Base-by-base conservation (phyloP, 2,329 filamentous ascomycete species). In the Dactylellina cionopaga region DNA sequence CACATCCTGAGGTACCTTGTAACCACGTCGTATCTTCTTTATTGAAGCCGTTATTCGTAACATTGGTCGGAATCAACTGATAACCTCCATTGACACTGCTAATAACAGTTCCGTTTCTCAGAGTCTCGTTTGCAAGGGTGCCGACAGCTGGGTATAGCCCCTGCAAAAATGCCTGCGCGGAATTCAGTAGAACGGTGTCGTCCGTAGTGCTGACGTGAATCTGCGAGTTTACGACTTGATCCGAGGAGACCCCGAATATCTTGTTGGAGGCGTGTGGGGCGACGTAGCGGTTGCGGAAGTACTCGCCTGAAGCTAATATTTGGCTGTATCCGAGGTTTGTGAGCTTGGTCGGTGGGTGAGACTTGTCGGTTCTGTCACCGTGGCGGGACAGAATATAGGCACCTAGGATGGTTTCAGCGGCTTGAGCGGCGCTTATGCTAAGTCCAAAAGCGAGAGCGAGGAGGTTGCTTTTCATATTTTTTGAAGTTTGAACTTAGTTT, bases 331-430 rank as follows among this genome's bases (percentile, higher is more conserved):
- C 93, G 55, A 96, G 85, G 68, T 89, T 85, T 10, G 93, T 96
- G 79, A 97, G 82, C 75, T 85, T 85, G 24, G 90, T 87, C 7
- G 90, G 90, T 43, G 88, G 84, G 74, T 87, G 87, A n/a, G 87
- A 83, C 82, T 96, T 96, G 74, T 91, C 82, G 0, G 92, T 94
- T 60, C 93, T 88, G 80, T 97, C 93, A 63, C 93, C 93, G 82
- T 97, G 93, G 47, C 93, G 90, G 76, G 92, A 88, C 83, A 96
- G 96, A 81, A 96, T 88, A 81, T 93, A 95, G 44, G 89, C 88
- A 59, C 92, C 92, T 13, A 96, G 84, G 22, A 95, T 84, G 0
- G 88, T 90, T 82, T 96, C 91, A 10, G 82, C 82, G 15, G 68
- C 59, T 31, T 70, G 56, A 7, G 65, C 56, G 5, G 51, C 51